Conservation (phyloP, 441 rosid genomes). For the Eutrema salsugineum region DNA sequence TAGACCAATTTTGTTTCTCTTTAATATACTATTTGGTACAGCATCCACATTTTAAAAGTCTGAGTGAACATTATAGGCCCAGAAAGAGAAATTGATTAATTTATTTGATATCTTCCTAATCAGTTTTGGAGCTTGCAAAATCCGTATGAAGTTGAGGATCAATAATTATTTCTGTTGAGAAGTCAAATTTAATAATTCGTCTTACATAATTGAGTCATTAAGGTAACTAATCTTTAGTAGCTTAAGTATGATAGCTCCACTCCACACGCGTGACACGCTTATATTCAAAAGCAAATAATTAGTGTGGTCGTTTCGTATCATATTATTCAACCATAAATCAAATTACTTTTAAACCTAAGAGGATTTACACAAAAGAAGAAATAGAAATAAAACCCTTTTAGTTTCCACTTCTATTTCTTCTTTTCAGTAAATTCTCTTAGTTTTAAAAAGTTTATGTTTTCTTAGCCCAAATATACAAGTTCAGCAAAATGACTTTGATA, state of each 20-base stretch:
- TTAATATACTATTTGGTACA: too few species aligned
- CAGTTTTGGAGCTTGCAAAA: constrained; percentile 1
- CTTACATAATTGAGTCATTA: constrained; percentile 13
- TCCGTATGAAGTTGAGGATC: background rate
- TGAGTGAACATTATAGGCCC: background rate
- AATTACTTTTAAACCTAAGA: too few species aligned
- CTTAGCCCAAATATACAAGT: background rate
- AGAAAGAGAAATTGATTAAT: background rate
- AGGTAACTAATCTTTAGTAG: background rate
- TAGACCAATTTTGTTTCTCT: too few species aligned
- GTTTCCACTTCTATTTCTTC: background rate
- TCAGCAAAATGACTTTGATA: constrained; percentile 11
- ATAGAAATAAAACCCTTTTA: background rate
- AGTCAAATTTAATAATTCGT: background rate
- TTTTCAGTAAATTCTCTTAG: background rate
- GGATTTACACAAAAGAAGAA: too few species aligned
- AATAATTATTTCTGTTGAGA: constrained; percentile 4
- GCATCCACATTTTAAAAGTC: background rate
- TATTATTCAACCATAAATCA: background rate
- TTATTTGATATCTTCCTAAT: background rate
- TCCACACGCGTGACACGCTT: constrained; percentile 22
- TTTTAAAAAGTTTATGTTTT: constrained; percentile 1
- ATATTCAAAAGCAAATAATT: background rate
- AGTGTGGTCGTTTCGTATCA: constrained; percentile 5
- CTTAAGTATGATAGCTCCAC: constrained; percentile 15